Evolutionary conservation across 129 eudicot species (phyloP).

Genomic region (Artemisia tridentata): DNA sequence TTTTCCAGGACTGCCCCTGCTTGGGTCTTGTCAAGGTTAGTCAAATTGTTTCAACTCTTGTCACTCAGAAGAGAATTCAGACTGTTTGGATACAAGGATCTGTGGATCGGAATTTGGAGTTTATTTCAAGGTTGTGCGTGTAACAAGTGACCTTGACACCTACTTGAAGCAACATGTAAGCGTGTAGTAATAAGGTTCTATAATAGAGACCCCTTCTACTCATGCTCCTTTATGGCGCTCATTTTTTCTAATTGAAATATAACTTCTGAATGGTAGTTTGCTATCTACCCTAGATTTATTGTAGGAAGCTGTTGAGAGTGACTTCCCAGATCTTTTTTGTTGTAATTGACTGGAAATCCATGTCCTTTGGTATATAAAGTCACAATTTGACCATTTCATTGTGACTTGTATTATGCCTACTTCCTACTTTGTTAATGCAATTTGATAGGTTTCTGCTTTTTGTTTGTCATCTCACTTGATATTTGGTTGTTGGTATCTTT

Average conservation of each 20-base stretch:
- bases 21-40: neutral
- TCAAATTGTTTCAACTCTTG: constrained; percentile 8
- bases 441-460: too few relatives aligned
- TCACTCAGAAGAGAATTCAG: neutral
- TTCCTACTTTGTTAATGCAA: too few relatives aligned
- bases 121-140: constrained; percentile 6
- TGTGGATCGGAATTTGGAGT: neutral
- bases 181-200: neutral
- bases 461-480: too few relatives aligned
- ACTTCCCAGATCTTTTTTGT: neutral
- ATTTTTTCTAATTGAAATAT: neutral
- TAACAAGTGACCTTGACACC: constrained; percentile 1
- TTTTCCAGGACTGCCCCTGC: constrained; percentile 7
- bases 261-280: constrained; percentile 2
- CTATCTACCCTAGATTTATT: neutral
- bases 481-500: too few relatives aligned
- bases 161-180: neutral
- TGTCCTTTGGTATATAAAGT: neutral
- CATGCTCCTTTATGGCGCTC: neutral
- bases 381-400: neutral
- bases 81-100: too few relatives aligned
- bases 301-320: neutral
- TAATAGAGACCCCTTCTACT: neutral
- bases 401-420: neutral
- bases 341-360: neutral